phyloP scores from a whole-genome alignment of 23 red algal species.

The Cyanidium caldarium region DNA sequence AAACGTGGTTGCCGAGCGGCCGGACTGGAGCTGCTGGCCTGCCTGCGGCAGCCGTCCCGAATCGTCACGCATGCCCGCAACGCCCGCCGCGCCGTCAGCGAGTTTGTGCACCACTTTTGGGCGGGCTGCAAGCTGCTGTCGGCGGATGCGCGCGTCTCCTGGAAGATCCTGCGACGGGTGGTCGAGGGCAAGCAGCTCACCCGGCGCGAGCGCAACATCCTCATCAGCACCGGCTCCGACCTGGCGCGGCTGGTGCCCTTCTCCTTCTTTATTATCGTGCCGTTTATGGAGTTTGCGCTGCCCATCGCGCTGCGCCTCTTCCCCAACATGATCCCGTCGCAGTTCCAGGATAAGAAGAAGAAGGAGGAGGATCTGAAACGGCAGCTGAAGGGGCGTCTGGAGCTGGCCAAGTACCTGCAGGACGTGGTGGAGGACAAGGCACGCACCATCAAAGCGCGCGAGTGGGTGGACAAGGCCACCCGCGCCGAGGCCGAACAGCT shows the following conservation, averaged over 20 bases:
- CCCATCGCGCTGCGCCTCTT: slow-evolving; percentile 82
- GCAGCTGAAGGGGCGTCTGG: slow-evolving; percentile 63
- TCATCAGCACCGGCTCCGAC: slow-evolving; percentile 73
- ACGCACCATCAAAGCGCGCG: slow-evolving; percentile 19
- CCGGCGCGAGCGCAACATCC: slow-evolving; percentile 81
- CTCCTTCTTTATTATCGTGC: slow-evolving; percentile 86
- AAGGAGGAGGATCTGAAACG: slow-evolving; percentile 78
- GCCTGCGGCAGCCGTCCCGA: neutral
- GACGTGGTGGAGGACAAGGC: slow-evolving; percentile 94
- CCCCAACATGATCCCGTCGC: slow-evolving; percentile 96
- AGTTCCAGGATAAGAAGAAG: slow-evolving; percentile 97
- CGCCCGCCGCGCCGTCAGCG: slow-evolving; percentile 5
- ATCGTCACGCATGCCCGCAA: neutral
- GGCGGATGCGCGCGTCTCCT: slow-evolving; percentile 74
- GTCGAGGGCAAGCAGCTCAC: slow-evolving; percentile 61
- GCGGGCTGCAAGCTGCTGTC: slow-evolving; percentile 64
- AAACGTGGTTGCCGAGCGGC: too few species aligned
- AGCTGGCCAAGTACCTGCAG: slow-evolving; percentile 88
- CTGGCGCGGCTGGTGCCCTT: slow-evolving; percentile 86
- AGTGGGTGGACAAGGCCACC: slow-evolving; percentile 23
- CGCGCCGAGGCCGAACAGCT: slow-evolving; percentile 44
- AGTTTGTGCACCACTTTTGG: slow-evolving; percentile 80
- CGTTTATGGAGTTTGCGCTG: slow-evolving; percentile 91
- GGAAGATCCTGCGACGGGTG: slow-evolving; percentile 48
- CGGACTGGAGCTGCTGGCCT: neutral